Percentiles rank a stretch among this genome's conserved stretches.
Evolutionary conservation across 179 eudicot species (phyloP).

Genomic region (Camellia oleifera): DNA sequence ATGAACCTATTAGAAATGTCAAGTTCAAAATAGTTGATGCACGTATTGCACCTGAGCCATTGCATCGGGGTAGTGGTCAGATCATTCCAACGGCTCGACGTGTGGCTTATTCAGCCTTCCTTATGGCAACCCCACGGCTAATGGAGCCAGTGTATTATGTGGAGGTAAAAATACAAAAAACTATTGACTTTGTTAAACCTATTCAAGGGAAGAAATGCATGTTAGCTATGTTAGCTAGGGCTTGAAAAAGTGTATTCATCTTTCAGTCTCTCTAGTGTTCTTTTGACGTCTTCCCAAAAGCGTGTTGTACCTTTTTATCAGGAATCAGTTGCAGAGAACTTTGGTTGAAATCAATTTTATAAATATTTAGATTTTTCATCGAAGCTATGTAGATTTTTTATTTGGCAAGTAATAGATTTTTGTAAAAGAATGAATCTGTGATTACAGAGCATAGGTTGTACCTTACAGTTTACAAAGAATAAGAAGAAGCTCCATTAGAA

Average conservation of each 20-base stretch:
- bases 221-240: background rate
- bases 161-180: slow-evolving; percentile 47
- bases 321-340: background rate
- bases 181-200: background rate
- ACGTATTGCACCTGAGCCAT: slow-evolving; percentile 87
- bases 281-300: slow-evolving; percentile 1
- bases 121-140: slow-evolving; percentile 97
- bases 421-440: too few species aligned
- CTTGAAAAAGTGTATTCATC: background rate
- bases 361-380: background rate
- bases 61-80: slow-evolving; percentile 96
- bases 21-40: slow-evolving; percentile 99
- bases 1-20: slow-evolving; percentile 96
- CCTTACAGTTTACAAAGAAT: too few species aligned
- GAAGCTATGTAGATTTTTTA: background rate
- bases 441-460: too few species aligned
- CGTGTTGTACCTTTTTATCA: background rate
- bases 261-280: background rate
- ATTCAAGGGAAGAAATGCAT: background rate
- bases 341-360: background rate
- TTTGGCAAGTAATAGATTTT: too few species aligned
- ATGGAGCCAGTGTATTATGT: slow-evolving; percentile 97
- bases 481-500: too few species aligned
- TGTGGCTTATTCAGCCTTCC: slow-evolving; percentile 96
- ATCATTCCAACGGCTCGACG: slow-evolving; percentile 99